phyloP scores from a whole-genome alignment of 257 asterid genomes.

The Solanum acaule region DNA sequence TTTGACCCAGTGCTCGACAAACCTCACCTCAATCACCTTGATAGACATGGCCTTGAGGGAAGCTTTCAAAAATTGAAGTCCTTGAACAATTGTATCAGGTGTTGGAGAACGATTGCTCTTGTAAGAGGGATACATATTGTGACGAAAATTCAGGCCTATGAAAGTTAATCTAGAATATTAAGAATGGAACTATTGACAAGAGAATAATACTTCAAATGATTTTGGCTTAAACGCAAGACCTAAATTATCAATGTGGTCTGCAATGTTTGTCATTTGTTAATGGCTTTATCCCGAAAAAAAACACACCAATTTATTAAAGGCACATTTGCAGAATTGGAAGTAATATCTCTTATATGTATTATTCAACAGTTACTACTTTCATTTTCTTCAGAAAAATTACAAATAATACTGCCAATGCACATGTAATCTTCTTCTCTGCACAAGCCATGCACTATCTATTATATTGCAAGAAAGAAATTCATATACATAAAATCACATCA shows the following conservation, averaged over 20 bases:
- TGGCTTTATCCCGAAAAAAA: neutral
- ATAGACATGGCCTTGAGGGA: constrained; percentile 92
- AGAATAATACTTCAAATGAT: neutral
- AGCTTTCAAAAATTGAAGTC: constrained; percentile 95
- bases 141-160: constrained; percentile 89
- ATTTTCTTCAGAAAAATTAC: neutral
- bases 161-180: constrained; percentile 4
- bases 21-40: constrained; percentile 84
- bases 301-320: neutral
- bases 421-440: neutral
- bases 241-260: neutral
- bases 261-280: neutral
- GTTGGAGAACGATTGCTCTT: constrained; percentile 97
- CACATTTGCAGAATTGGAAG: neutral
- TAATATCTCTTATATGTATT: neutral
- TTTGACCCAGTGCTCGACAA: neutral
- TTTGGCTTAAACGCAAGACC: neutral
- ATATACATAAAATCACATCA: neutral
- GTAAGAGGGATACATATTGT: constrained; percentile 81
- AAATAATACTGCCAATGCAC: neutral
- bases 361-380: neutral
- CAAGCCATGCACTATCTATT: neutral
- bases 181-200: neutral
- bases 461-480: neutral
- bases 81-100: constrained; percentile 95